Evolutionary conservation across 371 early-diverging fungal genomes (phyloP), one percentile per base, ranked within the genome.

Genomic region (Mucor circinelloides): DNA sequence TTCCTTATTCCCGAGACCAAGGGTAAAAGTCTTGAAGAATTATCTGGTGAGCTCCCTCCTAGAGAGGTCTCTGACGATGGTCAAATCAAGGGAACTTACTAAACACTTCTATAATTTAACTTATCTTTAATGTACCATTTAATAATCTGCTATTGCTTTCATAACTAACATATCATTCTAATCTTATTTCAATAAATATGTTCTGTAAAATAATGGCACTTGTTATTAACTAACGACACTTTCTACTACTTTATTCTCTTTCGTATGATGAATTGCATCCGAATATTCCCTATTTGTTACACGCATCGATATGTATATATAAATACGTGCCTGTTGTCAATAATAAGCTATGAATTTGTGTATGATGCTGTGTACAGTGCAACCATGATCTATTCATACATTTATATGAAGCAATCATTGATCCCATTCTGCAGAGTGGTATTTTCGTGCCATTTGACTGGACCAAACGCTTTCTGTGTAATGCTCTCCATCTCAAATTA

Each of bases 1-100:
- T 71, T 81, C 36, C 63, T 83, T 42, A 79, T 81, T 44, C 76
- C 77, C 19, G 84, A 83, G 67, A 83, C 84, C 10, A 81, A 79
- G 62, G 81, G 81, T 32, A 80, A 78, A 58, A 60, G 72, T 13
- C 68, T 83, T 52, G 84, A 82, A 70, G 80, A 82, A 56, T 69
- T 82, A 3, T 62, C 75, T 21, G 78, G 72, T 44, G 83, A 83
- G 58, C 64, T 72, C 56, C 67, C 71, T 63, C 66, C 67, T 34
- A 62, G 55, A 63, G 60, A 67, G 32, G 27, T 28, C 30, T 25
- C 27, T 15, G 59, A 40, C 1, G 58, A 60, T 19, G 70, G 70
- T 42, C 63, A 70, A 44, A 19, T 67, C 61, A 70, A 67, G 64
- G 71, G 63, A 6, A 52, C 64, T 15, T 70, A 74, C 38, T 70